These are phyloP conservation scores for Antrodiella citrinella DNA, from an alignment of 768 basidiomycete genomes.

Conservation along the genomic window DNA sequence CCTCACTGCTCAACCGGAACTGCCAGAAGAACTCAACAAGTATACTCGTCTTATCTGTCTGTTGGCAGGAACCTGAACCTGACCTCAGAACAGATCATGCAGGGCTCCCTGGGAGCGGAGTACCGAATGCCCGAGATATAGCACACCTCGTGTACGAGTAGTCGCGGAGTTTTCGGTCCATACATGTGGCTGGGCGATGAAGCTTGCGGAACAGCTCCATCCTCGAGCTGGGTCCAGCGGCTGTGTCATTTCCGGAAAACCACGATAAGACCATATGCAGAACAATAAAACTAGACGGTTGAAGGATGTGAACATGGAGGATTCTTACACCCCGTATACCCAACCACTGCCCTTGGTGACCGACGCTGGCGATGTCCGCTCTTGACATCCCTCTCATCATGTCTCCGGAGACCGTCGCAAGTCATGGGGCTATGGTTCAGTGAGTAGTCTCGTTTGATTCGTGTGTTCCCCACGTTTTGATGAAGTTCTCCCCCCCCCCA, in stretches of 20 bases:
- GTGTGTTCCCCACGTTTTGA: conserved; percentile 13
- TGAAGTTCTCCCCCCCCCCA: conserved; percentile 3
- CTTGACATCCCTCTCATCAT: conserved; percentile 12
- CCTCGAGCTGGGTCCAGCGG: neutral
- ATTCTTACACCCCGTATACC: neutral
- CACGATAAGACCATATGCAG: neutral
- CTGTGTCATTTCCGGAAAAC: neutral
- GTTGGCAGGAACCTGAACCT: too few species aligned
- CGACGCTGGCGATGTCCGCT: conserved; percentile 12
- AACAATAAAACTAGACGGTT: neutral
- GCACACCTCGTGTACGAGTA: neutral
- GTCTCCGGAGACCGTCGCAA: conserved; percentile 13
- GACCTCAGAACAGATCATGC: too few species aligned
- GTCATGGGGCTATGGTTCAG: conserved; percentile 18
- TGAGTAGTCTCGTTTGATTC: conserved; percentile 10
- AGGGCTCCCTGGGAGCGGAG: too few species aligned
- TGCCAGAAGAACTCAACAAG: too few species aligned
- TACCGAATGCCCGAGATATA: neutral
- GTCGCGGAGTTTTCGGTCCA: neutral
- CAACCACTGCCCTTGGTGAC: neutral
- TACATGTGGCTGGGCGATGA: neutral
- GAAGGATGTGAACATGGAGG: neutral
- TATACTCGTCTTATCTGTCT: too few species aligned
- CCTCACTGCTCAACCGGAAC: too few species aligned
- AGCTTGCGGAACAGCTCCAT: neutral